Evolutionary conservation across 2,329 filamentous ascomycete species (phyloP).

Genomic region (Paraphoma chrysanthemicola): DNA sequence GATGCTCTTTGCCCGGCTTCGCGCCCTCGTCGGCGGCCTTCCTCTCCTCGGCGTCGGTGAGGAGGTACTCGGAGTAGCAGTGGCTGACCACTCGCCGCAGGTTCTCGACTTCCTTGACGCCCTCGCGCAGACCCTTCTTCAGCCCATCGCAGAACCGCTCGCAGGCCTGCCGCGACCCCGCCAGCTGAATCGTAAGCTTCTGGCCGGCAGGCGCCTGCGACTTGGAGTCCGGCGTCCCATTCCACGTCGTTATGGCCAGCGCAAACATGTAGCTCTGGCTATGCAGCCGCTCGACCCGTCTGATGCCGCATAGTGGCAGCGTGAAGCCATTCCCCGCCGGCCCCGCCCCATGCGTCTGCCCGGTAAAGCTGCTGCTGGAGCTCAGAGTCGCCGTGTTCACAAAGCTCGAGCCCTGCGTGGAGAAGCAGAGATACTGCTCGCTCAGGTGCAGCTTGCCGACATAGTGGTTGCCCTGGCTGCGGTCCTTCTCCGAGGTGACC

Average conservation of each 20-base stretch:
- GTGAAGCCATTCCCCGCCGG: conserved; percentile 96
- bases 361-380: conserved; percentile 84
- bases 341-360: conserved; percentile 89
- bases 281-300: conserved; percentile 89
- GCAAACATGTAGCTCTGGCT: conserved; percentile 93
- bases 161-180: conserved; percentile 85
- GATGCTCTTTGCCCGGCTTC: conserved; percentile 63
- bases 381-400: conserved; percentile 78
- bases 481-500: conserved; percentile 64
- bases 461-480: conserved; percentile 82
- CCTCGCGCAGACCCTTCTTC: conserved; percentile 86
- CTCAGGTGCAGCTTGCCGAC: conserved; percentile 91
- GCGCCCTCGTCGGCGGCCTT: conserved; percentile 42
- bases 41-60: conserved; percentile 55
- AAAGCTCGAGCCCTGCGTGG: conserved; percentile 90
- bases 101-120: conserved; percentile 85
- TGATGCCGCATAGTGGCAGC: conserved; percentile 87
- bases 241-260: conserved; percentile 94
- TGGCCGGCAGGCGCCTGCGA: conserved; percentile 66
- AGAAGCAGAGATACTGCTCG: conserved; percentile 96
- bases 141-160: conserved; percentile 96
- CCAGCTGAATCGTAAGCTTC: conserved; percentile 89
- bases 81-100: conserved; percentile 80
- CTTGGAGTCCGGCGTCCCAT: conserved; percentile 61
- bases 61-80: conserved; percentile 76